Conservation (phyloP, 2,329 filamentous ascomycete genomes). For the Phaeoacremonium minimum region DNA sequence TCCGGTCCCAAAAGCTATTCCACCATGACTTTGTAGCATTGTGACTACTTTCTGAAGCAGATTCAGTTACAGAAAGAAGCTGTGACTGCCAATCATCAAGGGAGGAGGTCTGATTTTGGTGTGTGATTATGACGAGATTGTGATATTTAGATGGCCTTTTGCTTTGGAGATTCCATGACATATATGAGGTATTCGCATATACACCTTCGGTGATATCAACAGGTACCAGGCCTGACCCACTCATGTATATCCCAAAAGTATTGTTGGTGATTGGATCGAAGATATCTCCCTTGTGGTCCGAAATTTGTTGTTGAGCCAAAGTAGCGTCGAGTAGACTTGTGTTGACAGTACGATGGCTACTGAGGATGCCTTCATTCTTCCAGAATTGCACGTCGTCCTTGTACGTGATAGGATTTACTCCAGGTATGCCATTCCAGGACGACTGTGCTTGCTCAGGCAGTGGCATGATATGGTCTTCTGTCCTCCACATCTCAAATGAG, state of each 20-base stretch:
- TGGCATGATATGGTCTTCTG: too few species aligned
- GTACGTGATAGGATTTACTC: neutral
- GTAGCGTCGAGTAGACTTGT: neutral
- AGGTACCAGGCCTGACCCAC: neutral
- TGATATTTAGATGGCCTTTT: neutral
- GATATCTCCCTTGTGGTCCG: neutral
- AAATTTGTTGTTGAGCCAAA: neutral
- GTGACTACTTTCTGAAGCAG: neutral
- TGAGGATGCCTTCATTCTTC: neutral
- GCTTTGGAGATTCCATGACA: neutral
- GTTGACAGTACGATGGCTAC: neutral
- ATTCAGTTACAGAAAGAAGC: neutral
- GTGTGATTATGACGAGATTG: constrained; percentile 1
- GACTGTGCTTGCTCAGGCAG: neutral
- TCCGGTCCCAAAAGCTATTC: neutral
- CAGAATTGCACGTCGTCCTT: neutral
- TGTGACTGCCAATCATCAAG: constrained; percentile 1
- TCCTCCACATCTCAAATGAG: neutral
- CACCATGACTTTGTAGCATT: neutral
- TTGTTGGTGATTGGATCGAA: neutral
- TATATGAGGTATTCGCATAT: neutral
- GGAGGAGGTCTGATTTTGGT: constrained; percentile 2
- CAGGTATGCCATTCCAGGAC: neutral
- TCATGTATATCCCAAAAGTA: neutral
- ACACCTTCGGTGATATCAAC: neutral